Percentiles rank a stretch among this genome's conserved stretches.
Evolutionary conservation across 345 rosid genomes (phyloP).

Genomic region (Microthlaspi erraticum): DNA sequence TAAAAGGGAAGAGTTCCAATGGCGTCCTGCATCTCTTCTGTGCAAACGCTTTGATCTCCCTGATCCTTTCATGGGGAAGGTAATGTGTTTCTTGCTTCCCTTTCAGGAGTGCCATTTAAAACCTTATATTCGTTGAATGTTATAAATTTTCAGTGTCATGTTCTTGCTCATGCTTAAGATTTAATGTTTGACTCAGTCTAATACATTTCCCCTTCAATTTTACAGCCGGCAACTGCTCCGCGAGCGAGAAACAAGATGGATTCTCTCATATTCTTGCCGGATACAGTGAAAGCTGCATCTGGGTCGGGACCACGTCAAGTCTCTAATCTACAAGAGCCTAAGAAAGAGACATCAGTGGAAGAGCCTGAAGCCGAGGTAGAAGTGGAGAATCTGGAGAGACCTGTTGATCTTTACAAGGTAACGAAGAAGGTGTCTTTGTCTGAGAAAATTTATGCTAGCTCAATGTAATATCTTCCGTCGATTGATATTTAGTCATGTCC

Average conservation of each 20-base stretch:
- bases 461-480: background rate
- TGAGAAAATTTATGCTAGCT: background rate
- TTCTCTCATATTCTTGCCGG: constrained; percentile 79
- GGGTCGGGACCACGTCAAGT: constrained; percentile 51
- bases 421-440: constrained; percentile 6
- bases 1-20: constrained; percentile 86
- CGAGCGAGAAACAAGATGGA: constrained; percentile 84
- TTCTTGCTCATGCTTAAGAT: constrained; percentile 7
- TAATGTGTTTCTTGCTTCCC: constrained; percentile 43
- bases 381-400: constrained; percentile 86
- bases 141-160: constrained; percentile 16
- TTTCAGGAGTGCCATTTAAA: constrained; percentile 2
- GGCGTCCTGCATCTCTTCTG: constrained; percentile 87
- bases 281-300: constrained; percentile 57
- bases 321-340: constrained; percentile 44
- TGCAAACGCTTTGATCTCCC: constrained; percentile 98
- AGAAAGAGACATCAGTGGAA: constrained; percentile 47
- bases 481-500: constrained; percentile 14
- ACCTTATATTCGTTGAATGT: constrained; percentile 1
- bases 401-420: constrained; percentile 98
- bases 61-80: constrained; percentile 98
- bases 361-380: constrained; percentile 61
- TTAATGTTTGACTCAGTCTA: background rate
- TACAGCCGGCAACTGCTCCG: constrained; percentile 84
- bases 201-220: constrained; percentile 12